Evolutionary conservation across 352 stramenopile species (phyloP).

Genomic region (Pythium sp.): DNA sequence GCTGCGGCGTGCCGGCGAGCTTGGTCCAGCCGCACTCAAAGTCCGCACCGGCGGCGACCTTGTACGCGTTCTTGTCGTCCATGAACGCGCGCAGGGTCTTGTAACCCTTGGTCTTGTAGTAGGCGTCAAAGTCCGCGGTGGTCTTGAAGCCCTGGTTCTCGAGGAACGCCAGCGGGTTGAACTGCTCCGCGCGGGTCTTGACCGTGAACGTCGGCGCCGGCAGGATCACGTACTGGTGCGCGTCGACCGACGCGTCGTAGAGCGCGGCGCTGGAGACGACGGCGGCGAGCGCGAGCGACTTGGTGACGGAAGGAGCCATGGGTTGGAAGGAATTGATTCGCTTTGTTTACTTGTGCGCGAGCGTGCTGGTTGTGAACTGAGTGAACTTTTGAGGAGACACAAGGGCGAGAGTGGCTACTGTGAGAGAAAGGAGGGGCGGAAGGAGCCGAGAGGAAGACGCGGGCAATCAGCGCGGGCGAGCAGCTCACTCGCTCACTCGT

Average conservation of each 20-base stretch:
- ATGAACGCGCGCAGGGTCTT: neutral
- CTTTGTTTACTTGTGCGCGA: neutral
- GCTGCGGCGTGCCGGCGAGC: neutral
- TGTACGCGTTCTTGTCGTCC: conserved; percentile 8
- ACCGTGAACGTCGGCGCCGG: conserved; percentile 38
- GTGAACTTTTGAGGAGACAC: neutral
- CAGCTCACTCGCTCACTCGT: neutral
- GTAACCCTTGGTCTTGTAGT: neutral
- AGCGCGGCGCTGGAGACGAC: conserved; percentile 22
- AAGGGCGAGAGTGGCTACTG: too few relatives aligned
- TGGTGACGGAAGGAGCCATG: conserved; percentile 18
- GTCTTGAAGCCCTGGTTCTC: neutral
- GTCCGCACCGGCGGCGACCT: neutral
- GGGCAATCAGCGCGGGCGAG: neutral
- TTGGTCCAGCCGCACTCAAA: neutral
- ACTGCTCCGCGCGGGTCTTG: conserved; percentile 31
- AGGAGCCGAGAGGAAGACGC: neutral
- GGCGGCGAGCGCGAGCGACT: conserved; percentile 20
- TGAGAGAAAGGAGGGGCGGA: neutral
- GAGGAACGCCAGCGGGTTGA: conserved; percentile 6
- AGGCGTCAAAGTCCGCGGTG: neutral
- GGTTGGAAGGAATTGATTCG: too few relatives aligned
- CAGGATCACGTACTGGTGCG: conserved; percentile 37
- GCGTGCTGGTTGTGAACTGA: conserved; percentile 6
- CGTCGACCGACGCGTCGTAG: conserved; percentile 9